A percentile compares a stretch with the other conserved stretches of the same genome.
These are phyloP conservation scores for Naganishia albida DNA, from an alignment of 1,284 basidiomycete species.

Conservation along the genomic window DNA sequence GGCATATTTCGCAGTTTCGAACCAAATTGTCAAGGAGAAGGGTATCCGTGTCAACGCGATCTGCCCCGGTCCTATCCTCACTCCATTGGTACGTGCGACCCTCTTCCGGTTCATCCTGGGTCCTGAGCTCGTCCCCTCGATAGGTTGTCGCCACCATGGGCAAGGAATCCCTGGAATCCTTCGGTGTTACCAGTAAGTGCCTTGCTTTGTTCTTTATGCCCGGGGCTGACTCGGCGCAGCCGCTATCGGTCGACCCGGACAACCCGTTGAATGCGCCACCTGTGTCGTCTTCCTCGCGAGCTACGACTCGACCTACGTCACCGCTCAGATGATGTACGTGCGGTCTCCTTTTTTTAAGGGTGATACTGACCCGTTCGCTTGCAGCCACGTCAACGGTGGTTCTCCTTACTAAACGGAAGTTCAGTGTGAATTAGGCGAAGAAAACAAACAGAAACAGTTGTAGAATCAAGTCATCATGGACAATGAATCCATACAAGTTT, in stretches of 20 bases:
- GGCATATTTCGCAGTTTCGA: conserved; percentile 49
- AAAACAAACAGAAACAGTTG: conserved; percentile 1
- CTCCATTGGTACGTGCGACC: conserved; percentile 56
- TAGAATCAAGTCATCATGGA: conserved; percentile 6
- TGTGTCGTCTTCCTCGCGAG: conserved; percentile 61
- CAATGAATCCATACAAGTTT: background rate
- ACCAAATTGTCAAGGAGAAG: conserved; percentile 61
- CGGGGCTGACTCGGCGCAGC: conserved; percentile 36
- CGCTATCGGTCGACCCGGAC: conserved; percentile 60
- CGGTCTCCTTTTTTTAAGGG: background rate
- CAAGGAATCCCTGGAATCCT: conserved; percentile 56
- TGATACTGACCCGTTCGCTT: background rate
- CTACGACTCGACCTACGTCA: conserved; percentile 61
- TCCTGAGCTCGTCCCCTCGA: background rate
- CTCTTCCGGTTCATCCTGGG: too few relatives aligned
- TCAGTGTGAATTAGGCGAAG: background rate
- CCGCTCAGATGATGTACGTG: conserved; percentile 41
- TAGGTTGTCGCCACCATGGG: conserved; percentile 57
- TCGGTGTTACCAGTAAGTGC: conserved; percentile 50
- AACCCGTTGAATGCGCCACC: conserved; percentile 62
- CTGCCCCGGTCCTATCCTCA: conserved; percentile 56
- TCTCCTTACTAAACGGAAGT: conserved; percentile 16
- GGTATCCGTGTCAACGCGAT: conserved; percentile 60
- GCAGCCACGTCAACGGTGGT: conserved; percentile 23
- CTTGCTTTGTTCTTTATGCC: background rate